phyloP scores from a whole-genome alignment of 805 yeast species.

The Suhomyces pyralidae region DNA sequence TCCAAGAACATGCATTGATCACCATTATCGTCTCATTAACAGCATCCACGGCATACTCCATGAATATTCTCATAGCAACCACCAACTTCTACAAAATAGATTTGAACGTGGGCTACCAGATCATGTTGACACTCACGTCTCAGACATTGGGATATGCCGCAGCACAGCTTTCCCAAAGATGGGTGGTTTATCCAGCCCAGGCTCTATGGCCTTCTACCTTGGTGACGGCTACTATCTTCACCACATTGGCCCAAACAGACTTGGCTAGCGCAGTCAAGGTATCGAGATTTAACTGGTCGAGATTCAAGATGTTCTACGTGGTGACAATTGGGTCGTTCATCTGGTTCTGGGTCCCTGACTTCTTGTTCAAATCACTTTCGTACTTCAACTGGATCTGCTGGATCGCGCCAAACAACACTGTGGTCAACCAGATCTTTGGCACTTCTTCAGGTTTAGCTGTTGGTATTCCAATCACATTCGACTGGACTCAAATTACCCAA shows the following conservation, averaged over 20 bases:
- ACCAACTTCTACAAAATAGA: conserved; percentile 15
- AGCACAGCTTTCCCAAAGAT: conserved; percentile 25
- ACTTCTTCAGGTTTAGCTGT: conserved; percentile 24
- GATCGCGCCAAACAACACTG: conserved; percentile 25
- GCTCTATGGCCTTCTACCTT: conserved; percentile 51
- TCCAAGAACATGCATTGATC: conserved; percentile 22
- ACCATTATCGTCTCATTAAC: conserved; percentile 21
- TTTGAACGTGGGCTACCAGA: conserved; percentile 24
- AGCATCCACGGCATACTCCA: conserved; percentile 21
- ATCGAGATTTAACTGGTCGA: conserved; percentile 16
- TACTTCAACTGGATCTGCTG: conserved; percentile 30
- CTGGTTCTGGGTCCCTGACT: conserved; percentile 30
- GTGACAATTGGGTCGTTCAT: conserved; percentile 18
- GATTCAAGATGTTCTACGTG: conserved; percentile 16
- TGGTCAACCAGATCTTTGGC: conserved; percentile 26
- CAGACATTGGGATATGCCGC: conserved; percentile 28
- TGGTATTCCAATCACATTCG: conserved; percentile 27
- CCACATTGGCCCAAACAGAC: conserved; percentile 12
- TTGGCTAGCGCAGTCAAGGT: conserved; percentile 8
- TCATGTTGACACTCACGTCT: conserved; percentile 21
- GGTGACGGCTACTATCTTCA: conserved; percentile 19
- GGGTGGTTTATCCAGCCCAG: conserved; percentile 47
- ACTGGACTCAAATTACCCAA: conserved; percentile 25
- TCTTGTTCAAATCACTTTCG: conserved; percentile 23
- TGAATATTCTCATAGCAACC: conserved; percentile 20